Conservation (phyloP, 495 filamentous ascomycete species). For the Oleoguttula mirabilis region DNA sequence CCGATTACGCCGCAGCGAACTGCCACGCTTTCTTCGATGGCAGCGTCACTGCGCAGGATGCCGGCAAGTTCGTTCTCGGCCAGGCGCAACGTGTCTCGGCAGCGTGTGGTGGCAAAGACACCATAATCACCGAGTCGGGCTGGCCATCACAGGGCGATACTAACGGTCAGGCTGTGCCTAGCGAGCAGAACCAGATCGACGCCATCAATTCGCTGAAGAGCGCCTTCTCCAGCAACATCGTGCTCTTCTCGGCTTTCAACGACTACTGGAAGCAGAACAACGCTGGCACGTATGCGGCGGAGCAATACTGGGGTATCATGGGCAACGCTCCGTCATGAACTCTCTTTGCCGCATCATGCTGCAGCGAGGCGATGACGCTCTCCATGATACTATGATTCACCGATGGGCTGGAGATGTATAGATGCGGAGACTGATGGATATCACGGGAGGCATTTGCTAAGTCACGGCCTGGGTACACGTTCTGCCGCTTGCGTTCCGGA, state of each 20-base stretch:
- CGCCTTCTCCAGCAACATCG: slow-evolving; percentile 41
- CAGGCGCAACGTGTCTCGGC: slow-evolving; percentile 42
- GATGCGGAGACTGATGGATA: too few relatives aligned
- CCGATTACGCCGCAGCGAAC: slow-evolving; percentile 72
- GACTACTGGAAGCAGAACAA: slow-evolving; percentile 67
- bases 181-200: slow-evolving; percentile 44
- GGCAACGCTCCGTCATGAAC: slow-evolving; percentile 12
- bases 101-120: slow-evolving; percentile 43
- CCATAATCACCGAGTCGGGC: slow-evolving; percentile 64
- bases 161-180: slow-evolving; percentile 55
- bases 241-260: slow-evolving; percentile 67
- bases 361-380: too few relatives aligned
- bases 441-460: too few relatives aligned
- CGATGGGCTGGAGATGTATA: too few relatives aligned
- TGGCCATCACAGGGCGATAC: slow-evolving; percentile 60
- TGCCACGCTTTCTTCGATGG: slow-evolving; percentile 75
- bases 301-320: slow-evolving; percentile 60
- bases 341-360: too few relatives aligned
- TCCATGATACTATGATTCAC: too few relatives aligned
- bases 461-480: too few relatives aligned
- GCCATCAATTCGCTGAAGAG: slow-evolving; percentile 53
- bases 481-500: too few relatives aligned
- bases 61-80: slow-evolving; percentile 51
- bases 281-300: slow-evolving; percentile 49
- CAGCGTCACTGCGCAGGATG: slow-evolving; percentile 39